Evolutionary conservation across 2,329 filamentous ascomycete species (phyloP), one percentile per base, ranked within the genome.

Genomic region (Xylaria digitata): DNA sequence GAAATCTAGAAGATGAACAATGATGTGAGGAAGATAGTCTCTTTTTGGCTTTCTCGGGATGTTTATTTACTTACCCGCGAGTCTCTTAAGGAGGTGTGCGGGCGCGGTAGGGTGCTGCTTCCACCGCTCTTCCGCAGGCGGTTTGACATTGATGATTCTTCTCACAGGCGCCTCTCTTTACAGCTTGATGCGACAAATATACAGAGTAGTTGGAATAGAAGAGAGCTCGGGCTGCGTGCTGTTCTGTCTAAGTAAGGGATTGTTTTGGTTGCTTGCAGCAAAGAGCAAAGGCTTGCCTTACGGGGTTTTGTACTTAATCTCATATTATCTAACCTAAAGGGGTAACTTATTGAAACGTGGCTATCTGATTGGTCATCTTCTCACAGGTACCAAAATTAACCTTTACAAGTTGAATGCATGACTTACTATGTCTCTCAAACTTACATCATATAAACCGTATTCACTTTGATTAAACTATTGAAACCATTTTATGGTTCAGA

Each of bases 1-100:
- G 83, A 79, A 66, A 84, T 75, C 82, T 83, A 55, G 6, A 58
- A 54, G 61, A 49, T 13, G 21, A 4, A 9, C 34, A n/a, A 30
- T 40, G 23, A n/a, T 59, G 52, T 62, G 17, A 63, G 66, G 21
- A 56, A 40, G 37, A 32, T 2, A 42, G 32, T 17, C 19, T 13
- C 11, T 21, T 45, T 40, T 34, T 42, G 7, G 15, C 48, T 45
- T 19, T 6, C 9, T 23, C 6, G 56, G 17, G 52, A 32, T 40
- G 55, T 70, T 68, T 65, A 55, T 71, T 73, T 69, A 73, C 76
- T 74, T 74, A 78, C 76, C 23, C 75, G 73, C 50, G 76, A 76
- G 34, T 70, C 66, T 40, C 69, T 65, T 3, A 75, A 53, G 11
- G 74, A 74, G 6, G 58, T 50, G 13, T 67, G 61, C 26, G 69